Evolutionary conservation across 78 protist species (phyloP), one percentile per base, ranked within the genome.

Genomic region (Dictyostelium firmibasis): DNA sequence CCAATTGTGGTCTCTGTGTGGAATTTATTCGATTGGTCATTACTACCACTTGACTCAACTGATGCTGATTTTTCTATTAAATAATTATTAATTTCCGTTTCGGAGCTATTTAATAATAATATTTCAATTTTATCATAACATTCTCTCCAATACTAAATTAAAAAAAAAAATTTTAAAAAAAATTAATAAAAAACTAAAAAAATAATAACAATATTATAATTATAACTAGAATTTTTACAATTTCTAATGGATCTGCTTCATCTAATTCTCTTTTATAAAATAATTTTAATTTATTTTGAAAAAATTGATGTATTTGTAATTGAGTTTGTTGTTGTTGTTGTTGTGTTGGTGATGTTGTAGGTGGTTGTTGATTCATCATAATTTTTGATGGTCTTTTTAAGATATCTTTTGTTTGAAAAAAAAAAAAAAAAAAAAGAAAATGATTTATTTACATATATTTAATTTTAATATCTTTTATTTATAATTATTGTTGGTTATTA

Each of bases 1-100:
- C 72, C 94, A 18, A 89, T 81, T 25, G 94, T 89, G 2, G 81
- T 62, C n/a, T 89, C 94, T n/a, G 87, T 57, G 47, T 89, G 94
- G 43, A 23, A 23, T 43, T 77, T 35, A 72, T 72, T 33, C 41
- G 50, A 41, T 35, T 43, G 29, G 27, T 81, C 94, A 13, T 29
- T 67, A 67, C 14, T 25, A 16, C 74, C 74, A 67, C 75, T 25
- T 11, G 31, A 27, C 11, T 25, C 35, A 67, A 27, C 75, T 29
- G 33, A 27, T 67, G 77, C 35, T n/a, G 83, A 79, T 41, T 57
- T 60, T 14, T 78, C 87, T 2, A 78, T 67, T 38, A 89, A 69
- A n/a, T 23, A 6, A 11, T 25, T 47, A 9, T 76, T 67, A 20
- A 89, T 69, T 5, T 89, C 94, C n/a, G 47, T 70, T 9, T 89